Percentiles rank a stretch among this genome's conserved stretches.
Evolutionary conservation across 2,329 filamentous ascomycete genomes (phyloP).

Genomic region (Teratosphaeria zuluensis): DNA sequence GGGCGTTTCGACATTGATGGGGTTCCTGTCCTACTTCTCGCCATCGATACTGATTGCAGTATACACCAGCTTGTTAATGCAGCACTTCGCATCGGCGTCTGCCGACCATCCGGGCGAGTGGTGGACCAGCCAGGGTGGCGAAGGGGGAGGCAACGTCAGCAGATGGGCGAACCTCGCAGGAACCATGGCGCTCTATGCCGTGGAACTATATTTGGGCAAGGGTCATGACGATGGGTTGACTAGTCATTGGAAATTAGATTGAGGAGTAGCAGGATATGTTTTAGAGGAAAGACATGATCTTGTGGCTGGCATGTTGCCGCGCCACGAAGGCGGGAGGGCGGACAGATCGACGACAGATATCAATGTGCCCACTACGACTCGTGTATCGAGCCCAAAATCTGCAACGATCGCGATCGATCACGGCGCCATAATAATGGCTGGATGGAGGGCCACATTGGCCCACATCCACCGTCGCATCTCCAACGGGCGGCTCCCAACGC

Average conservation of each 20-base stretch:
- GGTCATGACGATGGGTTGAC: slow-evolving; percentile 53
- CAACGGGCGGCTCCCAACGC: too few species aligned
- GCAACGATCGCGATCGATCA: too few species aligned
- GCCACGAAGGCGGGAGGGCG: too few species aligned
- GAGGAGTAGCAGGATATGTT: slow-evolving; percentile 3
- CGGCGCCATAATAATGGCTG: too few species aligned
- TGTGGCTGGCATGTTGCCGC: too few species aligned
- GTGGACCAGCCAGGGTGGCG: slow-evolving; percentile 79
- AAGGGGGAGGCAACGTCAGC: slow-evolving; percentile 77
- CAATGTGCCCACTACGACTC: too few species aligned
- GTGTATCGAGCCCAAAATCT: too few species aligned
- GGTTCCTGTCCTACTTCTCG: slow-evolving; percentile 84
- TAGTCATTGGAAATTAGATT: slow-evolving; percentile 15
- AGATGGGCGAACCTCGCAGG: slow-evolving; percentile 85
- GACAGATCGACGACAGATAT: too few species aligned
- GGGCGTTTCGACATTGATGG: slow-evolving; percentile 66
- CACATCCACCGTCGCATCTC: too few species aligned
- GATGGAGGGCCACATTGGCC: too few species aligned
- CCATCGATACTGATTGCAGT: slow-evolving; percentile 91
- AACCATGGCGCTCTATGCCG: slow-evolving; percentile 80
- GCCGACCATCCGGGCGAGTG: slow-evolving; percentile 52
- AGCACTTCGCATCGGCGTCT: slow-evolving; percentile 76
- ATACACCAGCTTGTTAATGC: slow-evolving; percentile 89
- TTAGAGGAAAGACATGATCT: too few species aligned
- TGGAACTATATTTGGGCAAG: slow-evolving; percentile 80